phyloP scores from a whole-genome alignment of 257 asterid genomes.

The Orobanche coerulescens region DNA sequence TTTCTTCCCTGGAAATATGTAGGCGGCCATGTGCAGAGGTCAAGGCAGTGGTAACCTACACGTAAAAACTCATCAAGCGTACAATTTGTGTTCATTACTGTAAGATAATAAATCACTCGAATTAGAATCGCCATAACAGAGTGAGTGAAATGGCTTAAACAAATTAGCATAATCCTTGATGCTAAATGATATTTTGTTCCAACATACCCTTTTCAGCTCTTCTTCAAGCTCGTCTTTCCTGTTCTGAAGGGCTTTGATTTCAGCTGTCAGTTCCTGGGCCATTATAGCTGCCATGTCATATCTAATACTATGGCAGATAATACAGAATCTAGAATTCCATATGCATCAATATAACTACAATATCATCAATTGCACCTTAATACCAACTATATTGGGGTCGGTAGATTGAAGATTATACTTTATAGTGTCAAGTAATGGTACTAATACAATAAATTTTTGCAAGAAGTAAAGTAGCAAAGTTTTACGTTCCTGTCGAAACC shows the following conservation, averaged over 20 bases:
- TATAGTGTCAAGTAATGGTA: too few species aligned
- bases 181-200: neutral
- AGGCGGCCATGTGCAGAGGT: slow-evolving; percentile 58
- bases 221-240: slow-evolving; percentile 67
- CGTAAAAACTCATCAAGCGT: slow-evolving; percentile 17
- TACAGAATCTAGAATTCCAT: neutral
- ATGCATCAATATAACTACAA: neutral
- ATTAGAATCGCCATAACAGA: neutral
- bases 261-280: slow-evolving; percentile 56
- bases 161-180: too few species aligned
- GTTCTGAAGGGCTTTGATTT: slow-evolving; percentile 53
- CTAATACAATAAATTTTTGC: too few species aligned
- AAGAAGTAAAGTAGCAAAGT: too few species aligned
- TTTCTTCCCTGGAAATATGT: slow-evolving; percentile 77
- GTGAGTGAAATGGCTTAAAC: too few species aligned
- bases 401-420: too few species aligned
- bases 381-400: too few species aligned
- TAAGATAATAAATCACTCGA: neutral
- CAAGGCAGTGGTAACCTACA: slow-evolving; percentile 60
- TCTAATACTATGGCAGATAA: neutral
- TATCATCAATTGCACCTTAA: too few species aligned
- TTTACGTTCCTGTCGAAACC: too few species aligned
- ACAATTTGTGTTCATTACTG: too few species aligned
- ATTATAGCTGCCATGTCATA: slow-evolving; percentile 19
- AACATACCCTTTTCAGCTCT: slow-evolving; percentile 57